Evolutionary conservation across 2,329 filamentous ascomycete species (phyloP), one percentile per base, ranked within the genome.

Genomic region (Knoxdaviesia proteae): DNA sequence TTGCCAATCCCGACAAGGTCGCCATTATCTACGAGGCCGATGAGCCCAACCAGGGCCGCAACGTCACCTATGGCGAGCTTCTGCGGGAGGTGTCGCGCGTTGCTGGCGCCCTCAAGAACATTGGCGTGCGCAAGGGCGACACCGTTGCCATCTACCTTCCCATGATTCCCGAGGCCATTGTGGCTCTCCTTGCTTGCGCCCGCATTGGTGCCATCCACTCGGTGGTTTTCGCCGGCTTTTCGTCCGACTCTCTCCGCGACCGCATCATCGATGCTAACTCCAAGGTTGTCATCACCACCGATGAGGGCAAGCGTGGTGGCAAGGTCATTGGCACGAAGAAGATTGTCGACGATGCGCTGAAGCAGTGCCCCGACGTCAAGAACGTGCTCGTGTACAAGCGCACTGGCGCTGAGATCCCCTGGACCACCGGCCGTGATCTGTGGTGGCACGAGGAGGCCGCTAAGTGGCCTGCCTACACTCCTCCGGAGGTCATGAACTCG

Each of bases 381-480:
- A 76, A 82, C 60, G 83, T 84, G 52, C 69, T 98, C 36, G 90
- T 98, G 44, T 96, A 79, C 71, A 88, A 93, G 73, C 82, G 90
- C 53, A 98, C 90, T 35, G 88, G 88, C 42, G 79, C 86, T 40
- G 86, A 94, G 42, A 78, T 96, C 20, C 87, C 88, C 49, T 88
- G 81, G 82, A 93, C 84, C 42, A 63, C 74, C 51, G 86, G 84
- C 50, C 78, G 90, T 54, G 90, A 98, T 61, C 71, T 75, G 56
- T 98, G 90, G 90, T 98, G 90, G 90, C 86, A 96, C 61, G 90
- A 96, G 66, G 88, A 96, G 71, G 78, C 88, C 44, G 84, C 92
- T 59, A 96, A 94, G 68, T 96, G 84, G 74, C 90, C 90, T 49
- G 71, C 76, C 53, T 96, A 96, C 69, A 79, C 92, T 56, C 68